Percentiles rank a stretch among this genome's conserved stretches.
Evolutionary conservation across 1,284 basidiomycete species (phyloP).

Genomic region (Cryptococcus jaspeensis): DNA sequence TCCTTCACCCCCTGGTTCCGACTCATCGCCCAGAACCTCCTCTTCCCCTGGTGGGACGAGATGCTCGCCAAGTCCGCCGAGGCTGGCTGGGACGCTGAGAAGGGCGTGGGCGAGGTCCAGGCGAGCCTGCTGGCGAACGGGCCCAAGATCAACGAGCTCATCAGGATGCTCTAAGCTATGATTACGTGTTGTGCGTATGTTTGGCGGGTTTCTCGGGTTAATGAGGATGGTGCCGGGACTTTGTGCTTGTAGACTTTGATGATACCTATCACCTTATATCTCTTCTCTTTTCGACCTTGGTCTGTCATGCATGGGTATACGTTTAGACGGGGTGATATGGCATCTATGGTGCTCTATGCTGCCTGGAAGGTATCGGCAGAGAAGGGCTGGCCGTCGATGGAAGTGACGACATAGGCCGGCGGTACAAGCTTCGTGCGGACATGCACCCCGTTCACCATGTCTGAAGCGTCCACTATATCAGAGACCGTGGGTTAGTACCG

Average conservation of each 20-base stretch:
- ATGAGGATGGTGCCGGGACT: not conserved
- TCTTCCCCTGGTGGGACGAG: slow-evolving; percentile 98
- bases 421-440: slow-evolving; percentile 5
- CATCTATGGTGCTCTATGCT: not conserved
- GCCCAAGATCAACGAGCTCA: slow-evolving; percentile 61
- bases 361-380: not conserved
- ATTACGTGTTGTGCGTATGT: not conserved
- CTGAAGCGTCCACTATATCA: slow-evolving; percentile 14
- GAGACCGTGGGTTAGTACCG: not conserved
- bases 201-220: not conserved
- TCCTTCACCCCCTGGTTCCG: slow-evolving; percentile 99
- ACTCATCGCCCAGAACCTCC: slow-evolving; percentile 91
- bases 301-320: not conserved
- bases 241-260: not conserved
- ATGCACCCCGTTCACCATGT: slow-evolving; percentile 15
- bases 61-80: slow-evolving; percentile 61
- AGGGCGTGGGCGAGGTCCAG: slow-evolving; percentile 34
- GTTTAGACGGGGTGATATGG: not conserved
- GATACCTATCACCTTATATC: not conserved
- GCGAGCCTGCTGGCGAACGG: slow-evolving; percentile 40
- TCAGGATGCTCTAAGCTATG: slow-evolving; percentile 64
- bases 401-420: slow-evolving; percentile 10
- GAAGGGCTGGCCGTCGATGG: slow-evolving; percentile 10
- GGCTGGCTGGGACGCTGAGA: slow-evolving; percentile 62
- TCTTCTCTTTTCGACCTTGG: not conserved